Evolutionary conservation across 305 asterid species (phyloP).

Genomic region (Nicotiana rustica): DNA sequence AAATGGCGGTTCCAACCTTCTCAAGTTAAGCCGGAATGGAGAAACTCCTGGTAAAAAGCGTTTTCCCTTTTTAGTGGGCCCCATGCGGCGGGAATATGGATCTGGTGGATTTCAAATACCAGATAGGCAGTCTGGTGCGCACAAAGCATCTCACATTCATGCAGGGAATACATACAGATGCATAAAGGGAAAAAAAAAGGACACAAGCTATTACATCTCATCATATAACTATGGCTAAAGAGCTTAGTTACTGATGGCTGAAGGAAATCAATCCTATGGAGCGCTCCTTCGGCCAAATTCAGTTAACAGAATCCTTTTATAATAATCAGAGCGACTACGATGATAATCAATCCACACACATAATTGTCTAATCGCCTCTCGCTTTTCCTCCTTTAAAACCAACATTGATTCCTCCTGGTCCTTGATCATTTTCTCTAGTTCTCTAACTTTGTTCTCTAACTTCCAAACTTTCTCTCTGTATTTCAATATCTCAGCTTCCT

Average conservation of each 20-base stretch:
- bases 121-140: not conserved
- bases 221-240: not conserved
- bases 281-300: constrained; percentile 45
- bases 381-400: constrained; percentile 72
- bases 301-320: constrained; percentile 61
- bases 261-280: constrained; percentile 33
- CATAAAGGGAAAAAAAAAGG: not conserved
- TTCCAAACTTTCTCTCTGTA: constrained; percentile 73
- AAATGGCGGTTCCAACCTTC: not conserved
- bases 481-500: constrained; percentile 71
- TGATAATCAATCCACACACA: constrained; percentile 95
- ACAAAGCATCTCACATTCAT: too few species aligned
- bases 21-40: not conserved
- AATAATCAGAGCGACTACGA: constrained; percentile 70
- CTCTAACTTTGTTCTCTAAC: constrained; percentile 70
- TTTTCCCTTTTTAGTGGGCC: not conserved
- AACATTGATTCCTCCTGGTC: constrained; percentile 70
- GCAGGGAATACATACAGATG: not conserved
- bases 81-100: not conserved
- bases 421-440: constrained; percentile 64
- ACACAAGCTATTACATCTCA: not conserved
- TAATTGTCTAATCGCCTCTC: constrained; percentile 91
- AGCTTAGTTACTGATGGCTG: not conserved
- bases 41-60: not conserved
- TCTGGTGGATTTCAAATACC: not conserved